Evolutionary conservation across 2,329 filamentous ascomycete species (phyloP).

Genomic region (Helminthosporium solani): DNA sequence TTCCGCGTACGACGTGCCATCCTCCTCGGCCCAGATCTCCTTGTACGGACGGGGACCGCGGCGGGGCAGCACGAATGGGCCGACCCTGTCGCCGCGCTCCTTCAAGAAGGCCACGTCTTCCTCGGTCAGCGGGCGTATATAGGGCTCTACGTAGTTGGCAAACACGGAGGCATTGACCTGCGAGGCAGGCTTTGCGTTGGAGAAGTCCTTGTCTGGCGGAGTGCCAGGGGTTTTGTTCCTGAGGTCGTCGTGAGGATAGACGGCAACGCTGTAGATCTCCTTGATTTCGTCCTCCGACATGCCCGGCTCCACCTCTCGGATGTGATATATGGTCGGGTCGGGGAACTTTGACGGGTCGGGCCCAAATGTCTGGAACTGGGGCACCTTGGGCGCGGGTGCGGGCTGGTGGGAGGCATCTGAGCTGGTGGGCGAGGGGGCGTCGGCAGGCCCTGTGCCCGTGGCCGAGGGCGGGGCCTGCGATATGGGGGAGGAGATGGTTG

Average conservation of each 20-base stretch:
- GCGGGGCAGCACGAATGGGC: conserved; percentile 81
- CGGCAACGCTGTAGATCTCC: conserved; percentile 82
- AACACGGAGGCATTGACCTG: conserved; percentile 95
- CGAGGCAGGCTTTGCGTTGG: conserved; percentile 85
- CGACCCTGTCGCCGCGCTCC: conserved; percentile 79
- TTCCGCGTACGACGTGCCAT: conserved; percentile 72
- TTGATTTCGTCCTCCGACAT: conserved; percentile 86
- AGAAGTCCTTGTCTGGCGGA: conserved; percentile 93
- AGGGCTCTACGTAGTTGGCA: conserved; percentile 87
- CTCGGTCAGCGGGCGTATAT: conserved; percentile 83
- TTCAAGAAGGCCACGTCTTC: conserved; percentile 92
- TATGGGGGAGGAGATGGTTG: conserved; percentile 42
- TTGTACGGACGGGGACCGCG: conserved; percentile 83
- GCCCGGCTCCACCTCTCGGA: conserved; percentile 68
- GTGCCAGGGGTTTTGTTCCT: conserved; percentile 83
- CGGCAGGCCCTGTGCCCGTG: conserved; percentile 59
- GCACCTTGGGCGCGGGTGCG: conserved; percentile 60
- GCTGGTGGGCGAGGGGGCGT: conserved; percentile 61
- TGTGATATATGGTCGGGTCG: conserved; percentile 94
- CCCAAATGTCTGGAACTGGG: conserved; percentile 84
- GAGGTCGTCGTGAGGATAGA: conserved; percentile 79
- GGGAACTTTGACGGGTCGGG: conserved; percentile 87
- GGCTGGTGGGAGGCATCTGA: conserved; percentile 60
- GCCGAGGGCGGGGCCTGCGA: conserved; percentile 47
- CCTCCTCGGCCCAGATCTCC: conserved; percentile 92